Evolutionary conservation across 176 grass and related monocot species (phyloP), one percentile per base, ranked within the genome.

Genomic region (Lolium rigidum): DNA sequence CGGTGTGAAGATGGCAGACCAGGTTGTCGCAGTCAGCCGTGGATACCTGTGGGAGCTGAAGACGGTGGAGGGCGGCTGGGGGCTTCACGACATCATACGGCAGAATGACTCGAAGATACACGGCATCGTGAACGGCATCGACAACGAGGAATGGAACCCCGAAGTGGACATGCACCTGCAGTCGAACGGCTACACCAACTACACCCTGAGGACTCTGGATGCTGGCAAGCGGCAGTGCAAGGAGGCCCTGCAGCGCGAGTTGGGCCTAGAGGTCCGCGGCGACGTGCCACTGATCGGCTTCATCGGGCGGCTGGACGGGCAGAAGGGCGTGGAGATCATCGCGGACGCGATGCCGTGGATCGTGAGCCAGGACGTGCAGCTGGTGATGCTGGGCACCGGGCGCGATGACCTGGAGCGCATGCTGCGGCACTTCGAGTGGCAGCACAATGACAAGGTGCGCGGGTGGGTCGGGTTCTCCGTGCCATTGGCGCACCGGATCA

Each of bases 121-220:
- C 17, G 93, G 96, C 70, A 98, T 98, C 49, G 96, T 98, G n/a
- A 98, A 98, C 59, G 96, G 96, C 65, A 98, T 98, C 47, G 92
- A 99, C 59, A 44, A 84, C 55, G 46, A 39, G 43, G 97, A 96
- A 74, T 94, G 97, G 97, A 98, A 86, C 80, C 92, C 97, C 17
- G 86, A 86, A 77, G 77, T 89, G 52, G 97, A 99, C 48, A 73
- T 66, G 75, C 85, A 96, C 80, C 84, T 98, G 18, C 79, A 76
- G 66, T 98, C 94, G 1, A 90, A 96, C 47, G 94, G 94, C 14
- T 96, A 98, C 51, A 88, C 90, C 83, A 96, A 96, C 86, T 98
- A 95, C 86, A 83, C 82, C 22, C 46, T 85, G 16, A 26, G 75
- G 25, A 92, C 97, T 16, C 68, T 99, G 37, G 81, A 94, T 18